Base-by-base conservation (phyloP, 108 stramenopile species). In the Cyclotella cryptica region DNA sequence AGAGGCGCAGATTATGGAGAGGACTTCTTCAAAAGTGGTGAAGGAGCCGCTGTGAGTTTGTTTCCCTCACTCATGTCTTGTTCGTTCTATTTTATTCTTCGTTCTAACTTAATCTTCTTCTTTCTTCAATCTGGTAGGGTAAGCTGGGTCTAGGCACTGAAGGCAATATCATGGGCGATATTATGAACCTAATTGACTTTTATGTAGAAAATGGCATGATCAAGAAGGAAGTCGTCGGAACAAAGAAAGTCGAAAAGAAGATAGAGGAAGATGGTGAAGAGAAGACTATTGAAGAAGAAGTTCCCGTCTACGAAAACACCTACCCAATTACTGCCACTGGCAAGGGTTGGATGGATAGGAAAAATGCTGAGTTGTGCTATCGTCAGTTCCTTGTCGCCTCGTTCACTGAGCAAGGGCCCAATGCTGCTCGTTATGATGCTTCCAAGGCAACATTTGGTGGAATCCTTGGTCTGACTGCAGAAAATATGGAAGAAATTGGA, bases 181-280 rank as follows among this genome's bases (percentile, higher is more conserved):
- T 91, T 71, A 89, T 96, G 90, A 86, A 90, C 55, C 82, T 96
- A 14, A 77, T 96, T 69, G 92, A 94, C 73, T 96, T 96, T 83
- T 94, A 93, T 80, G 77, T 71, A 26, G 96, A 93, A 64, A 95
- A 94, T 80, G 91, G 81, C 40, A 84, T 95, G 71, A 85, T 91
- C 15, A 79, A 89, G 51, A 81, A 90, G 52, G 66, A 74, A 35
- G 88, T 88, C 57, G 74, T 93, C 61, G 92, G 88, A 24, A 90
- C 88, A 18, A 86, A 88, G 79, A 88, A 83, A 59, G 84, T 88
- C 19, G 89, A 92, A 71, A 83, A 86, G 80, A 86, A 77, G 74
- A 62, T 89, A 9, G 76, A 77, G 51, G 90, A 90, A 57, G 89
- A 86, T 41, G 85, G 75, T 41, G 88, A 86, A 66, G 84, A 85